Evolutionary conservation across 805 yeast genomes (phyloP).

Genomic region (Candida ipomoeae): DNA sequence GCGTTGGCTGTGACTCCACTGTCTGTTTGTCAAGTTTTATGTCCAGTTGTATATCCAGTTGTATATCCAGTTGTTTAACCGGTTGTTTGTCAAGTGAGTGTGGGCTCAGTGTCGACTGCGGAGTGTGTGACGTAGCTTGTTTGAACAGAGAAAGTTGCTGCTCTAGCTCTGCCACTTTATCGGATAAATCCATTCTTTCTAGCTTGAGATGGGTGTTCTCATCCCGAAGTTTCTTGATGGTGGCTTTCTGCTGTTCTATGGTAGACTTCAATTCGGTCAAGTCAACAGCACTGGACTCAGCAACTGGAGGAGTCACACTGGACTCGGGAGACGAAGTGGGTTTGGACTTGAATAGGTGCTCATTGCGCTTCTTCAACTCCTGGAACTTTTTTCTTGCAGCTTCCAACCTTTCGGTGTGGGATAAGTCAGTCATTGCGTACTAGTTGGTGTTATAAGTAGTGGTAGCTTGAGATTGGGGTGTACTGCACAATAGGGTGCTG

Average conservation of each 20-base stretch:
- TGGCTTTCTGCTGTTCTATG: slow-evolving; percentile 29
- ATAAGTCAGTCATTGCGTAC: slow-evolving; percentile 12
- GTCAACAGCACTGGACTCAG: neutral
- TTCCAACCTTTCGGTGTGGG: slow-evolving; percentile 60
- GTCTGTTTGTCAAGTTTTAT: no score
- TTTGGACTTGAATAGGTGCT: neutral
- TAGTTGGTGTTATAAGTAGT: neutral
- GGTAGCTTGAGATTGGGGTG: neutral
- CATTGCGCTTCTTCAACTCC: slow-evolving; percentile 51
- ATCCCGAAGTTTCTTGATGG: slow-evolving; percentile 36
- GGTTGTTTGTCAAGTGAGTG: no score
- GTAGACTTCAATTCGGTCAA: slow-evolving; percentile 20
- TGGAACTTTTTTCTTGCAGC: slow-evolving; percentile 73
- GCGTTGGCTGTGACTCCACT: no score
- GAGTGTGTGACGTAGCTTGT: no score
- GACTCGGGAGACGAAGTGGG: neutral
- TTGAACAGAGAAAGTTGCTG: slow-evolving; percentile 17
- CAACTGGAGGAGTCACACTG: neutral
- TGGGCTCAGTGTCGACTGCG: slow-evolving; percentile 15
- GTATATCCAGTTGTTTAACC: no score
- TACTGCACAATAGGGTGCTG: neutral
- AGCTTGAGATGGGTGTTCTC: slow-evolving; percentile 42
- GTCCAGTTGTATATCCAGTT: no score
- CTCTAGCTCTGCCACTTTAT: slow-evolving; percentile 30
- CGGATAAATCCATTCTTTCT: slow-evolving; percentile 35